Base-by-base conservation (phyloP, 805 yeast species). In the Metschnikowia noctiluminum region DNA sequence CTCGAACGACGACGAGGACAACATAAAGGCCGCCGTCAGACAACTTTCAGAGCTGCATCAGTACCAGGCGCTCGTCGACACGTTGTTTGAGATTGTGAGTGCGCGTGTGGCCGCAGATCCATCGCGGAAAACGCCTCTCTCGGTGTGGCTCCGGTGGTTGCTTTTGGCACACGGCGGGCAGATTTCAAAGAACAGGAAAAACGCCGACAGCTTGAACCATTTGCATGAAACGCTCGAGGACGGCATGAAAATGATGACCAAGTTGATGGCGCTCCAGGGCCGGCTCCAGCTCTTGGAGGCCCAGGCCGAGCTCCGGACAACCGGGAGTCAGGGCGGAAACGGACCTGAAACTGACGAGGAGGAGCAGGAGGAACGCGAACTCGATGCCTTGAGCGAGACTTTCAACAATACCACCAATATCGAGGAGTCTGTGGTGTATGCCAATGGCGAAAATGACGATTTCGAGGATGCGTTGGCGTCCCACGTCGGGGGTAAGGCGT, bases 71-170 rank as follows among this genome's bases (percentile, higher is more conserved):
- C 48, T 51, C 28, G 58, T 61, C 43, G 56, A 41, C 38, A 46
- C 49, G 28, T 57, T 73, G 37, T 70, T 71, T 47, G 57, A 49
- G 11, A 50, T 64, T 11, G 54, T 73, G 35, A 56, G 67, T 41
- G 38, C 52, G 3, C 62, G 59, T 30, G 68, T 72, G 6, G 58
- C 70, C 2, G 41, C 42, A 3, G 65, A 63, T 42, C 66, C 72
- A 15, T 55, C 70, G 7, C 57, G 56, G 39, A 60, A 57, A 32
- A 49, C 60, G 14, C 48, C 65, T 12, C 57, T 69, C 41, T 68
- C 74, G 40, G 59, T 80, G 6, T 92, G 97, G 97, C 72, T 91
- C 45, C 87, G 87, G 64, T 89, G 94, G 89, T 57, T 88, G 14
- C 69, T 91, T 50, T 74, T 90, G 28, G 68, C 79, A 12, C 87